Evolutionary conservation across 2,329 filamentous ascomycete species (phyloP).

Genomic region (Fusarium equiseti): DNA sequence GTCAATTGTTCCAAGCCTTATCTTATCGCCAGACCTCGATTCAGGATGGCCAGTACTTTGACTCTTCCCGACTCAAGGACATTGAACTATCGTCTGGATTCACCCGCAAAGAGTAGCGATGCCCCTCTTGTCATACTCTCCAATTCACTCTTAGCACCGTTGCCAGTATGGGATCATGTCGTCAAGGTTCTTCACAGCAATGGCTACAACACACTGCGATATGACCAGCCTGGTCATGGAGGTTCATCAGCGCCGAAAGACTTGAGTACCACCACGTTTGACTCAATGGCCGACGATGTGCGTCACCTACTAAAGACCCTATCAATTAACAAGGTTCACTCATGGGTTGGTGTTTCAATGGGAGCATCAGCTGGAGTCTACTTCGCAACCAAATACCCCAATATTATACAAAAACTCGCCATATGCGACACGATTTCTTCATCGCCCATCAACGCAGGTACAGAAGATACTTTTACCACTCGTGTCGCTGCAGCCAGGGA

Average conservation of each 20-base stretch:
- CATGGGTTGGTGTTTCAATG: conserved; percentile 62
- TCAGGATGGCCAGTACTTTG: conserved; percentile 37
- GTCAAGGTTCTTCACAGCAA: conserved; percentile 50
- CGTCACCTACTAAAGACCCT: conserved; percentile 51
- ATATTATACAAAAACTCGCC: conserved; percentile 53
- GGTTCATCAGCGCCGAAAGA: conserved; percentile 51
- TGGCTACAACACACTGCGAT: conserved; percentile 58
- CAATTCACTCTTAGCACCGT: conserved; percentile 55
- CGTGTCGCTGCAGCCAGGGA: conserved; percentile 52
- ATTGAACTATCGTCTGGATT: conserved; percentile 50
- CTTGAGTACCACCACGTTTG: conserved; percentile 54
- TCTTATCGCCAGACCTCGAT: neutral
- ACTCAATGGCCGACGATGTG: conserved; percentile 55
- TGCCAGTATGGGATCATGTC: conserved; percentile 56
- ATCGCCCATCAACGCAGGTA: conserved; percentile 54
- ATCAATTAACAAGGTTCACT: conserved; percentile 49
- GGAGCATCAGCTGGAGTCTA: conserved; percentile 57
- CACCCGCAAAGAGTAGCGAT: conserved; percentile 23
- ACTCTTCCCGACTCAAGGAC: conserved; percentile 47
- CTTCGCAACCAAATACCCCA: conserved; percentile 55
- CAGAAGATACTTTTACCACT: conserved; percentile 53
- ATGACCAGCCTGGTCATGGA: conserved; percentile 60
- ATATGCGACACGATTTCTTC: conserved; percentile 57
- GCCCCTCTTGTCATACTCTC: conserved; percentile 54
- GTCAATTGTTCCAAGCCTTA: neutral